Evolutionary conservation across 495 filamentous ascomycete genomes (phyloP).

Genomic region (Podospora sp.): DNA sequence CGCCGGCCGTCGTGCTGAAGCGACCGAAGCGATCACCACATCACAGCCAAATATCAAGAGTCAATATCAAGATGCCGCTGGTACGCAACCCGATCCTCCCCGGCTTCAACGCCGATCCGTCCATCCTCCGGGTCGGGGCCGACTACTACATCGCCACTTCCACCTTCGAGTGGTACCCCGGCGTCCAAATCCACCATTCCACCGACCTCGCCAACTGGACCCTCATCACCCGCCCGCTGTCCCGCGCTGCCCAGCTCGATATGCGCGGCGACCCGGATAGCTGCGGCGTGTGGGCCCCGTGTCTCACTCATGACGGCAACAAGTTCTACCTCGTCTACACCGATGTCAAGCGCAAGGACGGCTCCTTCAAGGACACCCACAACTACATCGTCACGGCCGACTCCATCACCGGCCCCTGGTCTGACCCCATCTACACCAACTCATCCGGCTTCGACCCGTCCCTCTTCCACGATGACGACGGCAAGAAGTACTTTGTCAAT

Average conservation of each 20-base stretch:
- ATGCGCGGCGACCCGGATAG: slow-evolving; percentile 61
- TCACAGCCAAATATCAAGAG: not conserved
- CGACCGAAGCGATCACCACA: not conserved
- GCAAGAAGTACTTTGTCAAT: slow-evolving; percentile 58
- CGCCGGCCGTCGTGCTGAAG: not conserved
- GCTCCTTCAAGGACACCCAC: slow-evolving; percentile 57
- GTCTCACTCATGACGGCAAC: slow-evolving; percentile 59
- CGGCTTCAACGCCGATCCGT: slow-evolving; percentile 66
- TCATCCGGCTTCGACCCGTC: slow-evolving; percentile 60
- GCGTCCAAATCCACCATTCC: slow-evolving; percentile 61
- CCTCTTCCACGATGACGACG: slow-evolving; percentile 61
- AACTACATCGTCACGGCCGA: slow-evolving; percentile 56
- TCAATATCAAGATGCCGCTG: slow-evolving; percentile 40
- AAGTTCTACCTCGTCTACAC: slow-evolving; percentile 61
- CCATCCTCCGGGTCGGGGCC: slow-evolving; percentile 56
- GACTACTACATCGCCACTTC: slow-evolving; percentile 67
- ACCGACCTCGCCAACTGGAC: slow-evolving; percentile 62
- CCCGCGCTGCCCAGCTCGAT: slow-evolving; percentile 60
- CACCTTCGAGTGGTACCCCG: slow-evolving; percentile 65
- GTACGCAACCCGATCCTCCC: slow-evolving; percentile 63
- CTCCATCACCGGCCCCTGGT: slow-evolving; percentile 57
- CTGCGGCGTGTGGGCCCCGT: slow-evolving; percentile 67
- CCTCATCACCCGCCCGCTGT: slow-evolving; percentile 61
- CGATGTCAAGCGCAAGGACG: slow-evolving; percentile 60
- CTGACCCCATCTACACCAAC: slow-evolving; percentile 56